Evolutionary conservation across 352 stramenopile genomes (phyloP), one percentile per base, ranked within the genome.

Genomic region (Phytophthora pistaciae): DNA sequence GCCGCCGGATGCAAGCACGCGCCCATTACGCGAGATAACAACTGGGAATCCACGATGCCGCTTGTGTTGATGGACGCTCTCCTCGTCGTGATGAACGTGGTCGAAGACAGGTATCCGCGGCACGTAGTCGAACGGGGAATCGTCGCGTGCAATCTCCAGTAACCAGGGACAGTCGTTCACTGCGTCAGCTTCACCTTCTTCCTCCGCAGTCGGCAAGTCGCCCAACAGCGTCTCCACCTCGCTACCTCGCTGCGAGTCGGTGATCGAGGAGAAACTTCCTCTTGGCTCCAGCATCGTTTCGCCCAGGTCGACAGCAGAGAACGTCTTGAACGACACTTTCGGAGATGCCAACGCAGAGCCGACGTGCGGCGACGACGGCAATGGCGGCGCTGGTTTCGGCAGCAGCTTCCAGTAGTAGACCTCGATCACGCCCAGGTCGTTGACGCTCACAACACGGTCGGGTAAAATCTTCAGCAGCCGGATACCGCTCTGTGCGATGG

Each of bases 361-460:
- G 56, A 52, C 52, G 10, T 52, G 38, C 14, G 58, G 44, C 14
- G 72, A 54, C 40, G 64, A 56, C 23, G 55, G 44, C 18, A 60
- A 20, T 23, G 57, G 49, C 11, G 74, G 60, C 16, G 64, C 61
- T 46, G 83, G 78, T 58, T 93, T 93, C 2, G 88, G 78, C 14
- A 85, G 16, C 4, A 97, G 64, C 46, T 91, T 96, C 88, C 90
- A 97, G 60, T 93, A 84, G 77, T 93, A 92, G 4, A 96, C 54
- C 58, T 97, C 90, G n/a, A 97, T 83, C 18, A 95, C 89, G 1
- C 90, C 90, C 4, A 96, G 74, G 23, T 95, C 87, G 60, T 95
- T 96, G 25, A 97, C 78, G 21, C 82, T 93, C 21, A 97, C 60
- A 18, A 97, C 75, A 10, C 87, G 87, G 59, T 96, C 90, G 0